Conservation (phyloP, 768 basidiomycete species). For the Mycena rebaudengoi region DNA sequence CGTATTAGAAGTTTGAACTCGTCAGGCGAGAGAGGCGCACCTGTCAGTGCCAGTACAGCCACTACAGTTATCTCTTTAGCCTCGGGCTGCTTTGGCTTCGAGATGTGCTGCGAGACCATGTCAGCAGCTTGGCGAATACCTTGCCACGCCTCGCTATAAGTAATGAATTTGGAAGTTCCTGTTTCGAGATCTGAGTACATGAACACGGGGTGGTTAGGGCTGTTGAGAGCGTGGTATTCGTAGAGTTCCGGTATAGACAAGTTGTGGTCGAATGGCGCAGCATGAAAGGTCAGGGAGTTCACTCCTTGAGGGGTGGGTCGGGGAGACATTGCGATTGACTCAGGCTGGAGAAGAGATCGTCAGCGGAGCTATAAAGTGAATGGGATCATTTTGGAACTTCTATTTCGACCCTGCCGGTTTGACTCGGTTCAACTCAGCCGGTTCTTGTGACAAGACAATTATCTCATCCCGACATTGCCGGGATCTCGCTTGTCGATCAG, state of each 20-base stretch:
- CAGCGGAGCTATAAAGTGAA: no score
- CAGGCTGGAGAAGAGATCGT: no score
- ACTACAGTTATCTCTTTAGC: neutral
- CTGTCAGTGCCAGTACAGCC: constrained; percentile 2
- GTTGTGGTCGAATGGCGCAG: constrained; percentile 5
- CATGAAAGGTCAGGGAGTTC: constrained; percentile 5
- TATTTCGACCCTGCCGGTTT: no score
- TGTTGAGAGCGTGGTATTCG: constrained; percentile 6
- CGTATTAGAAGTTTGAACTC: neutral
- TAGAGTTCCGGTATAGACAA: constrained; percentile 11
- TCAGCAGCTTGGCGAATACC: neutral
- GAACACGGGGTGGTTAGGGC: constrained; percentile 4
- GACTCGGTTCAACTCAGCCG: no score
- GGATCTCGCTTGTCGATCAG: no score
- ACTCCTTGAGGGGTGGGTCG: constrained; percentile 5
- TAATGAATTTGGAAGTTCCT: neutral
- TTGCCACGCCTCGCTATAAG: constrained; percentile 2
- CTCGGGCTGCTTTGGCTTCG: neutral
- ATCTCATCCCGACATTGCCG: no score
- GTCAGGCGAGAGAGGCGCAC: neutral
- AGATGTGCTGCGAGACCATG: neutral
- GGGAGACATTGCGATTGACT: neutral
- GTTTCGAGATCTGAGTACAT: neutral
- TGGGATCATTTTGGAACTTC: no score
- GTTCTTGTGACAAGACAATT: no score